Base-by-base conservation (phyloP, 306 rosid genomes). In the Vigna unguiculata region DNA sequence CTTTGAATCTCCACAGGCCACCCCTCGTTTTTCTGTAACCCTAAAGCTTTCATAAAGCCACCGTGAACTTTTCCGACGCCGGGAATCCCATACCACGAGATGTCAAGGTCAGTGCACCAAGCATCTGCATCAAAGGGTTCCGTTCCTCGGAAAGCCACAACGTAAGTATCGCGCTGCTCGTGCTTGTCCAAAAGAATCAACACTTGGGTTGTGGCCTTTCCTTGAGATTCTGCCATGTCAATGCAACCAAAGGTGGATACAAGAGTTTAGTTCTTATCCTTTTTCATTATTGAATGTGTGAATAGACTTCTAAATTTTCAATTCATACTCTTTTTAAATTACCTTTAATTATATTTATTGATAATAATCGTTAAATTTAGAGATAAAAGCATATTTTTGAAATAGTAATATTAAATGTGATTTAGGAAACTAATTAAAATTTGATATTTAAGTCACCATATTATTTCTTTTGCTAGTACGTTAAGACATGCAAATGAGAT, bases 1-100 rank as follows among this genome's bases (percentile, higher is more conserved):
- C 78, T 65, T 22, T 73, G 1, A 28, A 82, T 41, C 1, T 87
- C 59, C 51, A 79, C 75, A 0, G 97, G 92, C 88, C 89, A 93
- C 15, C 97, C 96, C 7, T 41, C 9, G 22, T 70, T 81, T 52
- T 75, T 86, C 6, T 83, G 91, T 40, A 91, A 72, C 7, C 97
- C 98, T 10, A 93, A 82, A 25, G 97, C 88, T 69, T 93, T 93
- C 92, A 91, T 88, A 43, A 91, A 93, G 22, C 98, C 97, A 1
- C 96, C 91, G 22, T 91, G 98, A 28, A 90, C 83, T 72, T 43
- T 90, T 32, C 96, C 98, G 1, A 79, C 48, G 1, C 84, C 88
- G 0, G 66, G 64, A 41, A 90, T 77, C 3, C 79, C 87, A 11
- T 93, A 93, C 98, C 98, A 93, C 0, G 97, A 93, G 36, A 93